Evolutionary conservation across 371 early-diverging fungal genomes (phyloP).

Genomic region (Syncephalastrum sp.): DNA sequence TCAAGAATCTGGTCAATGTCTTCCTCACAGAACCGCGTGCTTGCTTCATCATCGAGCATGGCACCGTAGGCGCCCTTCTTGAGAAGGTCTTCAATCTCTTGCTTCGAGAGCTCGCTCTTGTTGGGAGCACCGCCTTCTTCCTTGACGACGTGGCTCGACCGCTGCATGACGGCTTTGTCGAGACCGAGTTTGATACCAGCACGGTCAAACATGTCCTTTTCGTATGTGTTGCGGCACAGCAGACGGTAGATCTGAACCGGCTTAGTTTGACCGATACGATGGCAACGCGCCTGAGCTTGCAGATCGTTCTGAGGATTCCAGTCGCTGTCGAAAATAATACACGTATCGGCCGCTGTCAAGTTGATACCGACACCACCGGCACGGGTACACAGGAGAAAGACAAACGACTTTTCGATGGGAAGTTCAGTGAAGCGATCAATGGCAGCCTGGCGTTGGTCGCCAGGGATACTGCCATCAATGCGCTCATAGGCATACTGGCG

Average conservation of each 20-base stretch:
- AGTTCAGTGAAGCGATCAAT: constrained; percentile 90
- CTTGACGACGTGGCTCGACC: constrained; percentile 39
- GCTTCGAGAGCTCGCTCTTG: constrained; percentile 61
- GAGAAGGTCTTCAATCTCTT: constrained; percentile 86
- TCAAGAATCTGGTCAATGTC: constrained; percentile 96
- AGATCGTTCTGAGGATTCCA: constrained; percentile 98
- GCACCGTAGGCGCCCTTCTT: constrained; percentile 94
- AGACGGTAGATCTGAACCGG: constrained; percentile 88
- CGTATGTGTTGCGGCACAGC: constrained; percentile 90
- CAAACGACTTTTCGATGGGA: constrained; percentile 73
- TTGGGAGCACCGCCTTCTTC: constrained; percentile 27
- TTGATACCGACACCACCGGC: constrained; percentile 97
- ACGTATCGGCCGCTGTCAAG: constrained; percentile 92
- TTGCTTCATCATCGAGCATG: constrained; percentile 86
- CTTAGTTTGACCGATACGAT: constrained; percentile 95
- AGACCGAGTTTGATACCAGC: constrained; percentile 93
- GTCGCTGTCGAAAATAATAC: constrained; percentile 95
- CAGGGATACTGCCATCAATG: constrained; percentile 88
- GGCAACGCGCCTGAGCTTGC: constrained; percentile 93
- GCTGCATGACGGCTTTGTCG: constrained; percentile 86
- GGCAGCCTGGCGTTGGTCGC: constrained; percentile 91
- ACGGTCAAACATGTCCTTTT: constrained; percentile 95
- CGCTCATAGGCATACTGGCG: constrained; percentile 80
- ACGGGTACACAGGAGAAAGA: constrained; percentile 84
- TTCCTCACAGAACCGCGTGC: constrained; percentile 90